A percentile compares a stretch with the other conserved stretches of the same genome.
These are phyloP conservation scores for Physocladia obscura DNA, from an alignment of 192 early-diverging fungal species.

Conservation along the genomic window DNA sequence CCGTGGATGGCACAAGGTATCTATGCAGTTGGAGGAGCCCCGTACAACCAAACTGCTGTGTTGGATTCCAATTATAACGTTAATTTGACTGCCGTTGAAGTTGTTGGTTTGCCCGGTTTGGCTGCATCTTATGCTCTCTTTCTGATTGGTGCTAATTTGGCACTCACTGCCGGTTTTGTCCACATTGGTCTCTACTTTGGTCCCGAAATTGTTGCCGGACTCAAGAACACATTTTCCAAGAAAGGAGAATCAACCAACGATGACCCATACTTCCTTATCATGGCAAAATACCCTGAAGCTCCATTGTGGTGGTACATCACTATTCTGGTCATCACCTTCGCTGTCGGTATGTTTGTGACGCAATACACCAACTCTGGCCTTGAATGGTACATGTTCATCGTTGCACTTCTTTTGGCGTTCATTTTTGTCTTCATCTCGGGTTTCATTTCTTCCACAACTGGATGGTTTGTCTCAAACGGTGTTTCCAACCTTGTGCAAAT, in stretches of 20 bases:
- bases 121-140: neutral
- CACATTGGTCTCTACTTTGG: neutral
- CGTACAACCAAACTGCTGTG: slow-evolving; percentile 9
- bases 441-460: slow-evolving; percentile 4
- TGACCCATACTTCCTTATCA: neutral
- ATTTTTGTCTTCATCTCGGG: neutral
- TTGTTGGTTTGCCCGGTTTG: neutral
- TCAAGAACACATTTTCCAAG: slow-evolving; percentile 4
- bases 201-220: neutral
- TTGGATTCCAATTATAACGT: slow-evolving; percentile 6
- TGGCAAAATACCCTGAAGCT: slow-evolving; percentile 19
- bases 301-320: neutral
- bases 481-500: slow-evolving; percentile 3
- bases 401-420: neutral
- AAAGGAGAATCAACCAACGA: neutral
- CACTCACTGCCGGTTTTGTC: slow-evolving; percentile 1
- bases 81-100: neutral
- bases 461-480: neutral
- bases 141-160: neutral
- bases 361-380: neutral
- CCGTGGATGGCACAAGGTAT: slow-evolving; percentile 8
- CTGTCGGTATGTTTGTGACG: neutral
- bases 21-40: neutral
- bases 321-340: neutral
- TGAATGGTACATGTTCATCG: slow-evolving; percentile 12